Percentiles rank a stretch among this genome's conserved stretches.
Conservation (phyloP, 2,329 filamentous ascomycete genomes). For the Neobulgaria alba region DNA sequence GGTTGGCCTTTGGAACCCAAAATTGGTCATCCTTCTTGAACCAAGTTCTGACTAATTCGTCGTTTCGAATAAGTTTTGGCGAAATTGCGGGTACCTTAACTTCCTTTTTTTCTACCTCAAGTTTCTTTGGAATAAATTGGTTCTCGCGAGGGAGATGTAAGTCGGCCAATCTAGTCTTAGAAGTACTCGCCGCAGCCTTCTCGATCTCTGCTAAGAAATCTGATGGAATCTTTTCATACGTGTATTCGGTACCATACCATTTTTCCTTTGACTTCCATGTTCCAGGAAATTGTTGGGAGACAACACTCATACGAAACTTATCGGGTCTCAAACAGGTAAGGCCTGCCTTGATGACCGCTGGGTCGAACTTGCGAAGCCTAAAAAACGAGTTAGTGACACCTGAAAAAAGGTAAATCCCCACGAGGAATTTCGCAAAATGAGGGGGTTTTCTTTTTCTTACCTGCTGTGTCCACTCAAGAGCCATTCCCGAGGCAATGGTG, state of each 20-base stretch:
- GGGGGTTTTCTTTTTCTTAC: constrained; percentile 11
- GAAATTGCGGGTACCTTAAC: constrained; percentile 63
- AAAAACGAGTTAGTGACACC: constrained; percentile 10
- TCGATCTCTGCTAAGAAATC: constrained; percentile 67
- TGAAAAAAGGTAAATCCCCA: background rate
- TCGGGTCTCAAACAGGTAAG: constrained; percentile 71
- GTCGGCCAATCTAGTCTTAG: constrained; percentile 53
- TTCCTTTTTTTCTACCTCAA: constrained; percentile 93
- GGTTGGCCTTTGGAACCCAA: constrained; percentile 91
- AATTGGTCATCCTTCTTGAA: constrained; percentile 98
- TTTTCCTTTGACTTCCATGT: constrained; percentile 83
- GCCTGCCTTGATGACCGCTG: constrained; percentile 64
- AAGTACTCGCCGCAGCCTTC: constrained; percentile 49
- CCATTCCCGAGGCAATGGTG: constrained; percentile 76
- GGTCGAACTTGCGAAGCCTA: constrained; percentile 66
- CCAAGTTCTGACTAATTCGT: constrained; percentile 75
- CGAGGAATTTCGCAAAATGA: background rate
- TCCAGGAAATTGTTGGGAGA: constrained; percentile 76
- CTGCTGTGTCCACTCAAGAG: constrained; percentile 72
- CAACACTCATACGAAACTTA: constrained; percentile 78
- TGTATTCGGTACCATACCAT: constrained; percentile 97
- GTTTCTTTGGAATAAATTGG: constrained; percentile 86
- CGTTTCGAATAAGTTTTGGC: constrained; percentile 79
- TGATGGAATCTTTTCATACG: constrained; percentile 66
- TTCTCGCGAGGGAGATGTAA: constrained; percentile 88